Base-by-base conservation (phyloP, 805 yeast genomes). In the Kuraishia hungarica region DNA sequence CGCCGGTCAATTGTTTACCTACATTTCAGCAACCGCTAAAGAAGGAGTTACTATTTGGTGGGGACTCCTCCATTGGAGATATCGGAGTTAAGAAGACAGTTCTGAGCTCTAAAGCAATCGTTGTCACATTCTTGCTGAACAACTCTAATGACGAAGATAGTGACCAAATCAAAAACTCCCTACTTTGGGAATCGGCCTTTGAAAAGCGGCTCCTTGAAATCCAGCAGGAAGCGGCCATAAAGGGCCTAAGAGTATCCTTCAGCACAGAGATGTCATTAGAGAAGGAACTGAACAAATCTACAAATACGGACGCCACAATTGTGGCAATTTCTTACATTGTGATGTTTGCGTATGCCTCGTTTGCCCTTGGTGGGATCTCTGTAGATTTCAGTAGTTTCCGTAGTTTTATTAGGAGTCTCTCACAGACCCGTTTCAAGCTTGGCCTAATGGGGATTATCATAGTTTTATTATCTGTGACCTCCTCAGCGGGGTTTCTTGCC, bases 1-100 rank as follows among this genome's bases (percentile, higher is more conserved):
- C 89, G 1, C 98, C 98, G 0, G 97, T 93, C 1, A 85, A 81
- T 59, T 93, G 99, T 65, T 72, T 93, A 47, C 98, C 99, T 0
- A 70, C 84, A 0, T 93, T 92, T 69, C 96, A 89, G 64, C 97
- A 91, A 66, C 98, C 98, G 0, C 73, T 93, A 58, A 86, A 84
- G 61, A 80, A 83, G 26, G 81, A 84, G 54, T 61, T 90, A 20
- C 66, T 93, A 2, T 89, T 93, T 68, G 92, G 93, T 19, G 83
- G 82, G 0, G 67, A 65, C 60, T 21, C 76, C n/a, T n/a, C n/a
- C n/a, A n/a, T n/a, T n/a, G n/a, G n/a, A n/a, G n/a, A n/a, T n/a
- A n/a, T n/a, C n/a, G n/a, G n/a, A n/a, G n/a, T n/a, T n/a, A n/a
- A n/a, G n/a, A n/a, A n/a, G n/a, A n/a, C n/a, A n/a, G n/a, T n/a